These are phyloP conservation scores for Tillandsia fasciculata DNA, from an alignment of 176 grass and related monocot species.

Conservation along the genomic window DNA sequence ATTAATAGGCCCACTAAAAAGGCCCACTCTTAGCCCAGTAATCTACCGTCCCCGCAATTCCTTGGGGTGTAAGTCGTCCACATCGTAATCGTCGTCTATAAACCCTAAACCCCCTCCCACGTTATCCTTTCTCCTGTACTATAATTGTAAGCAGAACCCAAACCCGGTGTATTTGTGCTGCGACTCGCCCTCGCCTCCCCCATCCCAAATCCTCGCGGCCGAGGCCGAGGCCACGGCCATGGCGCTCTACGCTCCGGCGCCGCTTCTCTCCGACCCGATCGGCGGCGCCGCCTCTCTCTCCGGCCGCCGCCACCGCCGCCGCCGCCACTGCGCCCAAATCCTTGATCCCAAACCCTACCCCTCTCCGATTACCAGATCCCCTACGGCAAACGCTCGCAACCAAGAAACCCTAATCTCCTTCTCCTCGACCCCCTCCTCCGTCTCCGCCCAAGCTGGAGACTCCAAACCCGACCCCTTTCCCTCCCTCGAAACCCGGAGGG, in stretches of 20 bases:
- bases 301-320: neutral
- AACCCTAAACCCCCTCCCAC: neutral
- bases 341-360: slow-evolving; percentile 18
- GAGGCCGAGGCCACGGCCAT: slow-evolving; percentile 7
- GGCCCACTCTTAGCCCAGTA: neutral
- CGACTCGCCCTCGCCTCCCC: neutral
- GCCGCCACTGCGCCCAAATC: slow-evolving; percentile 10
- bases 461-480: slow-evolving; percentile 13
- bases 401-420: slow-evolving; percentile 37
- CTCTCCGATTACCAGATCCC: slow-evolving; percentile 1
- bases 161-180: too few relatives aligned
- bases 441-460: slow-evolving; percentile 11
- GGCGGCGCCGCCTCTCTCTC: slow-evolving; percentile 19
- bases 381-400: slow-evolving; percentile 23
- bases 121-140: neutral
- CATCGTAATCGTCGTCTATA: neutral
- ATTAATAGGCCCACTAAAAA: neutral
- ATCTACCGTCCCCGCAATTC: neutral
- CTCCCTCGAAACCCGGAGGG: slow-evolving; percentile 7
- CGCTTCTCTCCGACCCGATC: slow-evolving; percentile 16
- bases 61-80: neutral
- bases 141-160: neutral
- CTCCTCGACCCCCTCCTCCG: slow-evolving; percentile 14
- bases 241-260: slow-evolving; percentile 26
- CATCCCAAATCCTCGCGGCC: neutral